Base-by-base conservation (phyloP, 192 early-diverging fungal species). In the Rhizophagus sp. region DNA sequence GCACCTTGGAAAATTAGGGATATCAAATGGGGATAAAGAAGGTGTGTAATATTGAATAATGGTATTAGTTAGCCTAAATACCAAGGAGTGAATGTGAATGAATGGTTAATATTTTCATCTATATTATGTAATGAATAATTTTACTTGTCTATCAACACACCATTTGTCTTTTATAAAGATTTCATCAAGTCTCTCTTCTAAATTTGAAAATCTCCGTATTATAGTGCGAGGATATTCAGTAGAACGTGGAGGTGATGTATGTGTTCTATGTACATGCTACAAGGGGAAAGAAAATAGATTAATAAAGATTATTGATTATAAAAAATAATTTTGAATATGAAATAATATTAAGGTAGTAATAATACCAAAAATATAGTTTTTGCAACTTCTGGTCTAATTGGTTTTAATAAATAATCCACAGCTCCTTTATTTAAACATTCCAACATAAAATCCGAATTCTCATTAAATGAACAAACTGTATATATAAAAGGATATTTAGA, bases 341-440 rank as follows among this genome's bases (percentile, higher is more conserved):
- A n/a, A n/a, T n/a, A n/a, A n/a, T 15, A 39, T 52, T 36, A 47
- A 44, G 13, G 24, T 39, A 49, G 15, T 41, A 76, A 68, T 22
- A 5, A 41, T 82, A 90, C 89, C 83, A 90, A 79, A 69, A 88
- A 89, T 25, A 90, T 39, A 5, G 88, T 90, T 62, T 85, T 88
- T 30, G 85, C 85, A 5, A 84, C 83, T 71, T 89, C 84, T 68
- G 84, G 69, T 12, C 84, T 76, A 57, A 90, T 73, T 15, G 89
- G 89, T 80, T 89, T 90, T 19, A 90, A 30, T 61, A 90, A 62
- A 78, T 84, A 88, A 80, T 90, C 89, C 9, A 79, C 84, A n/a
- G 88, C 88, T 11, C 89, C 89, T 33, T 84, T 66, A 19, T 90
- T 83, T 61, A 90, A 81, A 41, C 88, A 83, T 34, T 87, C 81